Percentiles rank a stretch among this genome's conserved stretches.
Conservation (phyloP, 2,329 filamentous ascomycete species). For the Ophiostoma himal-ulmi region DNA sequence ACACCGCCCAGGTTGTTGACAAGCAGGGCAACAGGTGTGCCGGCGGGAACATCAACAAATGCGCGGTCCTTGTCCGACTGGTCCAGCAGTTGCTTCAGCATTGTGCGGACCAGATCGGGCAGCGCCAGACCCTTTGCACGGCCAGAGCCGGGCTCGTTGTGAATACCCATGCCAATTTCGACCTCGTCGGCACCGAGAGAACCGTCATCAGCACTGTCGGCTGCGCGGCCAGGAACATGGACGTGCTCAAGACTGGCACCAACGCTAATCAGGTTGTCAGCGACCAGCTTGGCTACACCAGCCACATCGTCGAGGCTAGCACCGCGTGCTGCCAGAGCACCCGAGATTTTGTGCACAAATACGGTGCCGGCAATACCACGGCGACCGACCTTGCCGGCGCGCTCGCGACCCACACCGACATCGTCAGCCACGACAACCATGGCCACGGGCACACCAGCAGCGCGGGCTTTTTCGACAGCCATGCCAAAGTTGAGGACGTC, state of each 20-base stretch:
- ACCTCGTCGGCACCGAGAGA: slow-evolving; percentile 50
- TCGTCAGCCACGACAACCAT: slow-evolving; percentile 93
- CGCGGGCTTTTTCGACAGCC: slow-evolving; percentile 85
- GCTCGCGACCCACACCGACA: slow-evolving; percentile 74
- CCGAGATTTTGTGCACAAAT: slow-evolving; percentile 82
- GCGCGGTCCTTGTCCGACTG: slow-evolving; percentile 61
- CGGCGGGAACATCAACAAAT: slow-evolving; percentile 59
- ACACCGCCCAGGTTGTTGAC: slow-evolving; percentile 76
- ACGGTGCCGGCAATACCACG: slow-evolving; percentile 89
- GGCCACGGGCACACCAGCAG: slow-evolving; percentile 68
- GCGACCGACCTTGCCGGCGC: slow-evolving; percentile 85
- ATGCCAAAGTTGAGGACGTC: slow-evolving; percentile 90
- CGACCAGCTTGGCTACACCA: slow-evolving; percentile 62
- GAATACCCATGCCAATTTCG: slow-evolving; percentile 71
- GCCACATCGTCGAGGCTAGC: slow-evolving; percentile 63
- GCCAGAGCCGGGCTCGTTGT: slow-evolving; percentile 60
- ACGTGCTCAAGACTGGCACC: slow-evolving; percentile 83
- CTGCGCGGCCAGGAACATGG: slow-evolving; percentile 76
- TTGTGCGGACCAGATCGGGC: slow-evolving; percentile 52
- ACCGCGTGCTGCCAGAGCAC: slow-evolving; percentile 72
- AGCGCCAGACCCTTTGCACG: slow-evolving; percentile 47
- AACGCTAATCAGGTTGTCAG: slow-evolving; percentile 74
- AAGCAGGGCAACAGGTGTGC: slow-evolving; percentile 60
- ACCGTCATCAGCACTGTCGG: slow-evolving; percentile 46
- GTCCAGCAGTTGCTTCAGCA: slow-evolving; percentile 66